Conservation (phyloP, 23 red algal genomes). For the Gracilariopsis chorda region DNA sequence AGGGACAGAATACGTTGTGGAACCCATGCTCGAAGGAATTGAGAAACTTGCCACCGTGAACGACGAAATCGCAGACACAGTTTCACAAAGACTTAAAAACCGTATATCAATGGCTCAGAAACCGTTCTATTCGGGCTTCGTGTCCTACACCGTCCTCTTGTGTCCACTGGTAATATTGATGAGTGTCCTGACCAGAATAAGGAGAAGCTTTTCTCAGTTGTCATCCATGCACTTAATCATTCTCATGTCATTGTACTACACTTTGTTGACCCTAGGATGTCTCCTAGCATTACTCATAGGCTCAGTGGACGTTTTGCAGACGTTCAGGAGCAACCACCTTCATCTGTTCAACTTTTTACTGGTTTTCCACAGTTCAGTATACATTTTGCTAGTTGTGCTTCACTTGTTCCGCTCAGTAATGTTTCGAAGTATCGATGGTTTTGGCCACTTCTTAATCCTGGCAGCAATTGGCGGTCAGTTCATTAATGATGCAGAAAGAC, state of each 20-base stretch:
- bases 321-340: neutral
- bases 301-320: conserved; percentile 24
- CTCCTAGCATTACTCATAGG: neutral
- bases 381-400: neutral
- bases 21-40: conserved; percentile 38
- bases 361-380: neutral
- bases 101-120: neutral
- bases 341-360: neutral
- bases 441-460: neutral
- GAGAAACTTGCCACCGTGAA: conserved; percentile 1
- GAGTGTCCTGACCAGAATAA: neutral
- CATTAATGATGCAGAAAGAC: neutral
- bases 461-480: neutral
- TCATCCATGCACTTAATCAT: neutral
- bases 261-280: neutral
- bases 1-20: conserved; percentile 33
- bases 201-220: neutral
- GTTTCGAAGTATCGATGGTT: neutral
- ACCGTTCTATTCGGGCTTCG: conserved; percentile 45
- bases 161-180: conserved; percentile 11
- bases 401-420: neutral
- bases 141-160: conserved; percentile 19
- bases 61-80: neutral
- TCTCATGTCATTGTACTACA: conserved; percentile 11
- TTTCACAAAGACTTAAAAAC: neutral